phyloP scores from a whole-genome alignment of 805 yeast genomes.

The Komagataella phaffii region DNA sequence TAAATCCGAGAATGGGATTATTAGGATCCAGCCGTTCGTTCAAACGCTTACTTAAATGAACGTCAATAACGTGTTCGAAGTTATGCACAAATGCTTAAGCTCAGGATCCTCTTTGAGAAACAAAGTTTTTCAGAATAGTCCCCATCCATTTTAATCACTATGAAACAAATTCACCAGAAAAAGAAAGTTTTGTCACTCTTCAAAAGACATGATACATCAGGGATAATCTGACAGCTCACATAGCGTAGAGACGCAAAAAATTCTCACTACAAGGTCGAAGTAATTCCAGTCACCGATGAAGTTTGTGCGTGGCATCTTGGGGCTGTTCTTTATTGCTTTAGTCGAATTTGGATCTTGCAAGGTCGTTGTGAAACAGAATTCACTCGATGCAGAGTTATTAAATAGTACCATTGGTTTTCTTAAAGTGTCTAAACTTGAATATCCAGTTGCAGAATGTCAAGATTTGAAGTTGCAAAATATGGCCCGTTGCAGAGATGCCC shows the following conservation, averaged over 20 bases:
- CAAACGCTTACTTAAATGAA: neutral
- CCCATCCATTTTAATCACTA: no score
- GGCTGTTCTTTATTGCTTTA: neutral
- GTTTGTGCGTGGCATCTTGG: neutral
- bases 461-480: neutral
- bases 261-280: no score
- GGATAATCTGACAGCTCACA: neutral
- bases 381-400: neutral
- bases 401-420: neutral
- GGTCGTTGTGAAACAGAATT: neutral
- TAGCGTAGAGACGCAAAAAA: neutral
- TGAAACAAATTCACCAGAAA: neutral
- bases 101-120: no score
- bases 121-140: no score
- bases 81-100: no score
- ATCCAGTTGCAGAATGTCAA: neutral
- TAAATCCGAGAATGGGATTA: neutral
- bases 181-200: neutral
- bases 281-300: neutral
- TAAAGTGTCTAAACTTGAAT: neutral
- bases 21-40: neutral
- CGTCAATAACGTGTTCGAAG: no score
- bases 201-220: no score
- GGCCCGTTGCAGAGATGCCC: neutral
- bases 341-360: neutral